These are phyloP conservation scores for Yamadazyma laniorum DNA, from an alignment of 805 yeast genomes.

Conservation along the genomic window DNA sequence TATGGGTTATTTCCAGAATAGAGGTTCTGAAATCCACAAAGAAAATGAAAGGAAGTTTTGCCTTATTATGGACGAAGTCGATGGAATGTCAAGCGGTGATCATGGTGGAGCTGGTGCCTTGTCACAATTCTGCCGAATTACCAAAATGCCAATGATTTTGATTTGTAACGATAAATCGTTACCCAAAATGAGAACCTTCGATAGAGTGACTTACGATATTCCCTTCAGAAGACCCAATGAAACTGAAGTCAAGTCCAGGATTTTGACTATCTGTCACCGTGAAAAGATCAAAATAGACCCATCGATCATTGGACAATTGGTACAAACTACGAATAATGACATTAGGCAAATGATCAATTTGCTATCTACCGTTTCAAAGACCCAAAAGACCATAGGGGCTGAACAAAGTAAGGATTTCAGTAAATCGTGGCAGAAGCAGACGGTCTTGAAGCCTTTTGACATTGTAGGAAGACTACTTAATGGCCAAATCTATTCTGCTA, in stretches of 20 bases:
- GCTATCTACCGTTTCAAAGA: conserved; percentile 77
- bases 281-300: conserved; percentile 83
- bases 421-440: conserved; percentile 81
- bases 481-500: conserved; percentile 56
- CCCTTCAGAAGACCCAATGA: conserved; percentile 90
- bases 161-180: conserved; percentile 90
- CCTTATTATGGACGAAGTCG: conserved; percentile 97
- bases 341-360: conserved; percentile 91
- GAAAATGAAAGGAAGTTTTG: conserved; percentile 61
- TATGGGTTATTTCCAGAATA: conserved; percentile 63
- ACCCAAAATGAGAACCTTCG: conserved; percentile 97
- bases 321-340: conserved; percentile 82
- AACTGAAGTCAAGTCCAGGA: conserved; percentile 71
- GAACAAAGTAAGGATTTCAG: conserved; percentile 63
- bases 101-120: conserved; percentile 97
- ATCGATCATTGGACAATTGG: conserved; percentile 76
- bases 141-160: conserved; percentile 85
- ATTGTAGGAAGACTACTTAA: conserved; percentile 65
- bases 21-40: conserved; percentile 20
- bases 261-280: conserved; percentile 85
- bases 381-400: conserved; percentile 61
- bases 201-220: conserved; percentile 72
- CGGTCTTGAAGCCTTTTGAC: conserved; percentile 90
- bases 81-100: conserved; percentile 99
- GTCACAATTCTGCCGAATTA: conserved; percentile 79